Percentiles rank a stretch among this genome's conserved stretches.
Evolutionary conservation across 2,329 filamentous ascomycete species (phyloP).

Genomic region (Leptographium lundbergii): DNA sequence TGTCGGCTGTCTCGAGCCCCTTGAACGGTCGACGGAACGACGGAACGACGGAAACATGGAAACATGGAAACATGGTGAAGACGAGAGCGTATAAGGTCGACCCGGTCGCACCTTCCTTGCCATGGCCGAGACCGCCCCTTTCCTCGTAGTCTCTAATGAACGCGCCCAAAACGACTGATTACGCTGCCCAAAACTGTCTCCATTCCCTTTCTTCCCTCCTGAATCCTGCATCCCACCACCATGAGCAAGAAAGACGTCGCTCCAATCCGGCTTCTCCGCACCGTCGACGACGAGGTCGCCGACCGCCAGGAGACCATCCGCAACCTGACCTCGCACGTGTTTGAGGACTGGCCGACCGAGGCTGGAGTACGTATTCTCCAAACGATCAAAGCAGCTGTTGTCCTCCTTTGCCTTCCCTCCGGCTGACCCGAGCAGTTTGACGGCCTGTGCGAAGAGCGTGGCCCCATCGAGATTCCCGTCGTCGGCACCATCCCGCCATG

Average conservation of each 20-base stretch:
- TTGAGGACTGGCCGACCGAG: background rate
- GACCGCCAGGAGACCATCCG: background rate
- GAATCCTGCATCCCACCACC: background rate
- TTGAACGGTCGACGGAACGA: too few species aligned
- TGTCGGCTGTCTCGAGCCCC: too few species aligned
- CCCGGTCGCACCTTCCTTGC: too few species aligned
- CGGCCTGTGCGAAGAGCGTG: constrained; percentile 49
- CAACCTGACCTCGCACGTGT: background rate
- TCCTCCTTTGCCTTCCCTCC: background rate
- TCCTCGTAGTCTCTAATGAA: too few species aligned
- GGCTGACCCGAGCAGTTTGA: constrained; percentile 41
- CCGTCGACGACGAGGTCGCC: background rate
- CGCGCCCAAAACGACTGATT: too few species aligned
- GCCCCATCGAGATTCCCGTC: constrained; percentile 50
- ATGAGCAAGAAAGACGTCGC: background rate
- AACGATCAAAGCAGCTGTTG: background rate
- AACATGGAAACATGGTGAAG: too few species aligned
- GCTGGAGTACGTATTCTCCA: background rate
- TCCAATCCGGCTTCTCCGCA: background rate
- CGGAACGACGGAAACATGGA: too few species aligned
- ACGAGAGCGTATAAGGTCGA: too few species aligned
- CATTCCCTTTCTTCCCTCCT: too few species aligned
- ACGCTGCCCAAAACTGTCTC: too few species aligned
- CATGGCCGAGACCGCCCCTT: too few species aligned
- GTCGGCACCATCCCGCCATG: constrained; percentile 57